Conservation (phyloP, 1,139 yeast species). For the Taphrina confusa region DNA sequence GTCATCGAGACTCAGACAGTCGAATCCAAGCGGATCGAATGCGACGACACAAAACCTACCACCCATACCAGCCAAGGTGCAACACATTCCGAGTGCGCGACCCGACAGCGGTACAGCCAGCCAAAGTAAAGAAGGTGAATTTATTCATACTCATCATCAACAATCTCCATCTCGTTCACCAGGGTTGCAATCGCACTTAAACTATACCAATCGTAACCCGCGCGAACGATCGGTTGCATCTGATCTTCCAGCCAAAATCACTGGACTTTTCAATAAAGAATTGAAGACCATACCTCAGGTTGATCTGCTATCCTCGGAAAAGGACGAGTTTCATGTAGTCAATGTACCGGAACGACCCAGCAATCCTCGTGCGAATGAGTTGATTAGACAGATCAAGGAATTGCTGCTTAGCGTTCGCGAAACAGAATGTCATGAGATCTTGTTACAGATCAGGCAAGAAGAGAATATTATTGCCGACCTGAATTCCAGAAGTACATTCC, state of each 20-base stretch:
- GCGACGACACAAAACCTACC: neutral
- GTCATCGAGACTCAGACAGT: slow-evolving; percentile 43
- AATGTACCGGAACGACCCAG: neutral
- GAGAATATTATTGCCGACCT: neutral
- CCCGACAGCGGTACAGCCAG: no score
- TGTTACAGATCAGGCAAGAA: neutral
- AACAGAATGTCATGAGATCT: neutral
- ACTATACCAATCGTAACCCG: no score
- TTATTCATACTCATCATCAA: no score
- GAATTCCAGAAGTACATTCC: neutral
- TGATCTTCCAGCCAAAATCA: neutral
- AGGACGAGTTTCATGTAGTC: neutral
- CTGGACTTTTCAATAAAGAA: neutral
- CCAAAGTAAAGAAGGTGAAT: no score
- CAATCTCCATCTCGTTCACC: no score
- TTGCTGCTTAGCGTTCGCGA: neutral
- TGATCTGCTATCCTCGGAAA: neutral
- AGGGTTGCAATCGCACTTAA: no score
- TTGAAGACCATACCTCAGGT: neutral
- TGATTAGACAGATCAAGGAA: neutral
- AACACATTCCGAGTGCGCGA: no score
- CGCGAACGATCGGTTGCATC: no score
- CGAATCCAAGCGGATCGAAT: neutral
- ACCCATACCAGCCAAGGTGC: neutral
- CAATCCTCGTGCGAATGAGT: neutral